These are phyloP conservation scores for Penicillium sp. DNA, from an alignment of 2,329 filamentous ascomycete species.

Conservation along the genomic window DNA sequence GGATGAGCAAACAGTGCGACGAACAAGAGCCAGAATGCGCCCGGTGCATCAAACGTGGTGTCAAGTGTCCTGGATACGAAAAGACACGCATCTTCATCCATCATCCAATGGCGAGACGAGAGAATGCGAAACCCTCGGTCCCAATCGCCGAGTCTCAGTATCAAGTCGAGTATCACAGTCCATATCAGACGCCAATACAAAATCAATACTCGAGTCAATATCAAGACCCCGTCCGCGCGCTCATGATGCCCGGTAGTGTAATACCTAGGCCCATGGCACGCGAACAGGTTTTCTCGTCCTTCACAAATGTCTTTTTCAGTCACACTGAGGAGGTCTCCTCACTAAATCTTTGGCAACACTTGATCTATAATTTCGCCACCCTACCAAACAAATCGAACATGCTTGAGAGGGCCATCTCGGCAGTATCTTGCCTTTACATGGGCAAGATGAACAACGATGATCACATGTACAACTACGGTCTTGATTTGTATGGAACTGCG, in stretches of 20 bases:
- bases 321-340: background rate
- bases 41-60: constrained; percentile 7
- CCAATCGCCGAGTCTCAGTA: background rate
- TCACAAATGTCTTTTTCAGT: constrained; percentile 1
- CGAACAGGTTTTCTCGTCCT: constrained; percentile 7
- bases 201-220: background rate
- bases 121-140: background rate
- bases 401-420: constrained; percentile 6
- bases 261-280: background rate
- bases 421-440: constrained; percentile 7
- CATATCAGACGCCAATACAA: background rate
- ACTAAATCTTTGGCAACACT: constrained; percentile 6
- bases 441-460: constrained; percentile 3
- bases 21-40: constrained; percentile 9
- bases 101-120: background rate
- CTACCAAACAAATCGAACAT: constrained; percentile 4
- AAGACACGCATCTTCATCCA: constrained; percentile 8
- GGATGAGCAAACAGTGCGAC: constrained; percentile 2
- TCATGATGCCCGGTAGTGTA: background rate
- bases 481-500: constrained; percentile 6
- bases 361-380: background rate
- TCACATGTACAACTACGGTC: constrained; percentile 5
- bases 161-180: background rate
- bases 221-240: background rate
- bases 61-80: constrained; percentile 9